These are phyloP conservation scores for Solanum bukasovii DNA, from an alignment of 257 asterid genomes.

Conservation along the genomic window DNA sequence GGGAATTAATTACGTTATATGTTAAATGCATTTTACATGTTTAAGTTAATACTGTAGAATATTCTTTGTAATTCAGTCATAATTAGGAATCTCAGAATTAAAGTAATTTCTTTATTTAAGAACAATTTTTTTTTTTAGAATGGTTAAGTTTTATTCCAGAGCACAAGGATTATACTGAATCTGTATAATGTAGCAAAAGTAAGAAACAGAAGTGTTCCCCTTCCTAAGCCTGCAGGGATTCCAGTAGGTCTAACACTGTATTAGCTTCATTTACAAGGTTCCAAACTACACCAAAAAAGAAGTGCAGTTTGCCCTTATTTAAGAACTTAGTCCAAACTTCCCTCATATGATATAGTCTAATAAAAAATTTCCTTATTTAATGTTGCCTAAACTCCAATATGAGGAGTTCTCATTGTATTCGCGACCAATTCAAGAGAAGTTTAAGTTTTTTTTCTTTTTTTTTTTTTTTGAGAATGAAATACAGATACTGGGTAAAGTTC, in stretches of 20 bases:
- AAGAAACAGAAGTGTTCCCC: neutral
- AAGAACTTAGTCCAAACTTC: neutral
- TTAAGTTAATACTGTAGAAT: neutral
- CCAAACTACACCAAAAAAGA: neutral
- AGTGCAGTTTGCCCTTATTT: neutral
- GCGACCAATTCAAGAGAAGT: neutral
- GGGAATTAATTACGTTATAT: too few relatives aligned
- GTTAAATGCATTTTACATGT: neutral
- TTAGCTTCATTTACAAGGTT: neutral
- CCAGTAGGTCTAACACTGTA: neutral
- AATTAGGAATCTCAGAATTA: neutral
- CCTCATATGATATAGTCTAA: neutral
- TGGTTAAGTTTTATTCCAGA: neutral
- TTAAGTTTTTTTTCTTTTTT: too few relatives aligned
- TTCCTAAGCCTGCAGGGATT: neutral
- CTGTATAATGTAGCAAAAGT: neutral
- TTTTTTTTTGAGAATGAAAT: neutral
- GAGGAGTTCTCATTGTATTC: neutral
- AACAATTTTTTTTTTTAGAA: neutral
- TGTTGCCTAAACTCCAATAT: neutral
- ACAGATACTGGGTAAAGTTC: neutral
- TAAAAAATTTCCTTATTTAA: neutral
- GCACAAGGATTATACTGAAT: neutral
- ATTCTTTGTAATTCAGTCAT: neutral
- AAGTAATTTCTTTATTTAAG: neutral